Evolutionary conservation across 202 grass and related monocot species (phyloP).

Genomic region (Schoenoplectus triqueter): DNA sequence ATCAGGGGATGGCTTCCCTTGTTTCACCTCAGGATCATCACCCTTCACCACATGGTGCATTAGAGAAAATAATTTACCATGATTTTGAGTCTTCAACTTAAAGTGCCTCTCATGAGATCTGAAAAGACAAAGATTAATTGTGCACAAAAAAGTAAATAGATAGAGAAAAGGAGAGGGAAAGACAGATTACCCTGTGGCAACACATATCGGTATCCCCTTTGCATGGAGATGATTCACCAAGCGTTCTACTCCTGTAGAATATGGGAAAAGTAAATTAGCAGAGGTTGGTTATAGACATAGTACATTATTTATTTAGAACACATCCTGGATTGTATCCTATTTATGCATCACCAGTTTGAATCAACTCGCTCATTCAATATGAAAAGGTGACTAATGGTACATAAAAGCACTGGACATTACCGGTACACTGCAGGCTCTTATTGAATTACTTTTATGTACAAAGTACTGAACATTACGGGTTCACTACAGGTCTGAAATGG

Average conservation of each 20-base stretch:
- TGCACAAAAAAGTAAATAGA: conserved; percentile 4
- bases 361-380: neutral
- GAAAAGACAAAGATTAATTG: conserved; percentile 29
- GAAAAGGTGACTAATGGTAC: neutral
- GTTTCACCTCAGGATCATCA: conserved; percentile 86
- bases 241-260: conserved; percentile 53
- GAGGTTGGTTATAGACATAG: neutral
- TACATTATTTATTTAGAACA: neutral
- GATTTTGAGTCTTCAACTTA: conserved; percentile 85
- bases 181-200: conserved; percentile 76
- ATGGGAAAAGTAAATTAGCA: neutral
- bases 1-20: conserved; percentile 92
- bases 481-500: neutral
- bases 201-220: conserved; percentile 74
- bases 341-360: neutral
- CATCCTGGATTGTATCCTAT: neutral
- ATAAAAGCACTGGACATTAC: conserved; percentile 4
- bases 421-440: neutral
- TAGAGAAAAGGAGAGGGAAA: conserved; percentile 17
- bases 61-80: conserved; percentile 70
- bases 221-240: conserved; percentile 80
- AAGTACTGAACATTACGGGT: neutral
- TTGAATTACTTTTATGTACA: neutral
- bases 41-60: conserved; percentile 95
- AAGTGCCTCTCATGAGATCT: conserved; percentile 88